These are phyloP conservation scores for Solanum chilense DNA, from an alignment of 257 asterid genomes.

Conservation along the genomic window DNA sequence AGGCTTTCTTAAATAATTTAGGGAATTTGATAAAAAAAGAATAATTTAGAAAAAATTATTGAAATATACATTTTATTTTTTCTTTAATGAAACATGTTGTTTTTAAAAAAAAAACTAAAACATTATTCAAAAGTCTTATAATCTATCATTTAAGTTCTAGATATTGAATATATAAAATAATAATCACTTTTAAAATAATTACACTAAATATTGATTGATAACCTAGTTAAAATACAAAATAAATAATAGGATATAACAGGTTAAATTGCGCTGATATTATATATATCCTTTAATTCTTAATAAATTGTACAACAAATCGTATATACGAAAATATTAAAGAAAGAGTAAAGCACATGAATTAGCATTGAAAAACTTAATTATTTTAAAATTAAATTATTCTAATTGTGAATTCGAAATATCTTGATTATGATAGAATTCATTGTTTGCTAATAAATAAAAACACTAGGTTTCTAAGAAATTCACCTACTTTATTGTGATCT, in stretches of 20 bases:
- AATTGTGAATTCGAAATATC: fast-evolving
- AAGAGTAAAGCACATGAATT: background rate
- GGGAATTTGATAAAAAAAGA: too few species aligned
- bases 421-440: background rate
- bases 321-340: background rate
- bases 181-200: background rate
- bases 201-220: background rate
- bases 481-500: background rate
- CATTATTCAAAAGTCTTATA: background rate
- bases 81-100: background rate
- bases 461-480: background rate
- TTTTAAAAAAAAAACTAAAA: background rate
- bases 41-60: too few species aligned
- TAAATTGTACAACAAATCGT: fast-evolving
- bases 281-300: background rate
- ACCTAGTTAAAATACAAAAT: too few species aligned
- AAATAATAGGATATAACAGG: too few species aligned
- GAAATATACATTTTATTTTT: too few species aligned
- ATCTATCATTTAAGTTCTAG: background rate
- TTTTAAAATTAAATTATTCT: background rate
- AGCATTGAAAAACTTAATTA: fast-evolving
- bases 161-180: background rate
- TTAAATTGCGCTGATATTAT: background rate
- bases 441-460: background rate
- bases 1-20: background rate